Base-by-base conservation (phyloP, 1,284 basidiomycete genomes). In the Trichosporon asahii region DNA sequence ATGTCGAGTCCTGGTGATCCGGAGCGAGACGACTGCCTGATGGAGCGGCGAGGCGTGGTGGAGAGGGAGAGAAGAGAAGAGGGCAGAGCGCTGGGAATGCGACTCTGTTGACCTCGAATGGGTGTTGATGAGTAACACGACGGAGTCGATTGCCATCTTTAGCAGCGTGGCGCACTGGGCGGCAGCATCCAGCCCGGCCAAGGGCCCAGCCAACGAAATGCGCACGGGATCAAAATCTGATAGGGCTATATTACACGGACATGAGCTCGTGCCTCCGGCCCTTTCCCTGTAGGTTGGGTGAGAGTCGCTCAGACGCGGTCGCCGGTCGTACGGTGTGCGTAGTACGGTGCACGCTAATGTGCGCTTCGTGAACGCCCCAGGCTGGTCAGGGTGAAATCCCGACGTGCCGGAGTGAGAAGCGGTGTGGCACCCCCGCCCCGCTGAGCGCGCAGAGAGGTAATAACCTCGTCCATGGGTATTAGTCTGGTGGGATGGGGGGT, bases 91-190 rank as follows among this genome's bases (percentile, higher is more conserved):
- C 37, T 65, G 64, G 21, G 37, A 64, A 44, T 44, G 64, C 40
- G 64, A 65, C 35, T 65, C 64, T 65, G 64, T 44, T 27, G 64
- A 65, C 64, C 64, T 65, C 64, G 18, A 65, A 18, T 23, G 37
- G 40, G 64, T 65, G 64, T 40, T 44, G 57, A n/a, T 31, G 57
- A 61, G 29, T n/a, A 31, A 31, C 27, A 8, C 6, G 29, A 15
- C 57, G 27, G n/a, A 31, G 29, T 29, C 57, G 57, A 61, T 31
- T 61, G 57, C 57, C 57, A 61, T 61, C 57, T 61, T 61, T 61
- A 31, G 57, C 27, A n/a, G 55, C 27, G 55, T 60, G 55, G 55
- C 55, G 55, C 29, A 25, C 21, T n/a, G 49, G 49, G 49, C 25
- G 49, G 40, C 40, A 44, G 40, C 40, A 44, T 44, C 40, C 40